phyloP scores from a whole-genome alignment of 495 filamentous ascomycete species.

The Penicillium atrosanguineum region DNA sequence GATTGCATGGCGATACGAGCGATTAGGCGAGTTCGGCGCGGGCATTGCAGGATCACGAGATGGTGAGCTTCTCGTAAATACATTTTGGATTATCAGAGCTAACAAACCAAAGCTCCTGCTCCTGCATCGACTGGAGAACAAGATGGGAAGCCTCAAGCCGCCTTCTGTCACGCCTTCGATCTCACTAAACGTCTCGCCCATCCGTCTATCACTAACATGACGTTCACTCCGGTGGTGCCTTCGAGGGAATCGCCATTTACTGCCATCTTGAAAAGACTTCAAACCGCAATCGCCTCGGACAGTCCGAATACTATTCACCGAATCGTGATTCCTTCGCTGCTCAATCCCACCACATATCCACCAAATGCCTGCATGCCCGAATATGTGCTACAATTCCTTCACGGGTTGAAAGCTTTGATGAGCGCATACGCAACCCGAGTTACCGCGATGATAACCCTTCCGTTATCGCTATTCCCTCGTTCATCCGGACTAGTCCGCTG shows the following conservation, averaged over 20 bases:
- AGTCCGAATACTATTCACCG: constrained; percentile 69
- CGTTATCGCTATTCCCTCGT: constrained; percentile 78
- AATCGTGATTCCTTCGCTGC: constrained; percentile 75
- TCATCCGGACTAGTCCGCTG: constrained; percentile 76
- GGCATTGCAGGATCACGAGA: constrained; percentile 53
- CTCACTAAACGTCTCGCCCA: constrained; percentile 77
- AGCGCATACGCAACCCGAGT: constrained; percentile 62
- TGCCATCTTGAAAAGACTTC: constrained; percentile 59
- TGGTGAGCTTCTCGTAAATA: constrained; percentile 28
- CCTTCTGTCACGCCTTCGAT: constrained; percentile 89
- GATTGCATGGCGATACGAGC: constrained; percentile 97
- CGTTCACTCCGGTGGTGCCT: constrained; percentile 53
- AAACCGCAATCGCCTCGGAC: constrained; percentile 54
- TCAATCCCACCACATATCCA: constrained; percentile 81
- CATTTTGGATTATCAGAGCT: constrained; percentile 10
- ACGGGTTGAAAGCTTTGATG: constrained; percentile 72
- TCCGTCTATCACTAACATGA: constrained; percentile 53
- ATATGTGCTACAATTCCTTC: constrained; percentile 78
- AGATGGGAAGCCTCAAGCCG: constrained; percentile 24
- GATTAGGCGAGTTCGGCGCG: constrained; percentile 64
- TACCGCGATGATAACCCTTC: constrained; percentile 74
- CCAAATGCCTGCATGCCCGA: constrained; percentile 62
- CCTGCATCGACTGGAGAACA: constrained; percentile 29
- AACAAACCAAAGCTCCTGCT: constrained; percentile 16
- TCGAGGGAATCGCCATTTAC: constrained; percentile 60